Evolutionary conservation across 2,329 filamentous ascomycete species (phyloP), one percentile per base, ranked within the genome.

Genomic region (Diaporthe sp.): DNA sequence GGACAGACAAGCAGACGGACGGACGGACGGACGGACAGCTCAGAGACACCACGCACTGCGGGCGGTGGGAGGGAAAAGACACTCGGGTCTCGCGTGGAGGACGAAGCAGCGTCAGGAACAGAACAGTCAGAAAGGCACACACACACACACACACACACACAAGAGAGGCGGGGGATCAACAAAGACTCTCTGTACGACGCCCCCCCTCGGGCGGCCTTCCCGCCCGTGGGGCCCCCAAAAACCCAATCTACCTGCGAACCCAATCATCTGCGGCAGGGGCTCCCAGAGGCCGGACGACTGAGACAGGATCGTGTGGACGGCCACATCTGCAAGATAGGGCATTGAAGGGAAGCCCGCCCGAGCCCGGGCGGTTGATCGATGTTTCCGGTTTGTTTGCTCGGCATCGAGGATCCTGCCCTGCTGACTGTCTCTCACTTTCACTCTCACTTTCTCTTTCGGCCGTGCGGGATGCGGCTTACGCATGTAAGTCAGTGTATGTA

Each of bases 231-330:
- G 37, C 25, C 37, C 62, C 55, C 31, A 57, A 71, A 34, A 39
- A 39, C 28, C 67, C 67, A 72, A 65, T 75, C 37, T 65, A 75
- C 46, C 46, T 55, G 67, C 67, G 67, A 75, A 65, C 28, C 67
- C 46, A 72, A 75, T 75, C 67, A 62, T 19, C 49, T 44, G 13
- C 57, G 19, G 10, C 25, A 25, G 13, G 31, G 12, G 15, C 49
- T 31, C 55, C 34, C 17, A 72, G 67, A 71, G 55, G n/a, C 39
- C 34, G 37, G 53, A 22, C 60, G 57, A 57, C 57, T 65, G 67
- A 75, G 73, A 75, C 73, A 75, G 49, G 42, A 71, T 72, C 49
- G 70, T 61, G 67, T 75, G 25, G 57, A 42, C 34, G 46, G 71
- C 58, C 57, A 39, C 46, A 72, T 65, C 31, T 31, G 73, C 73